phyloP scores from a whole-genome alignment of 495 filamentous ascomycete genomes.

The Aspergillus indologenus region DNA sequence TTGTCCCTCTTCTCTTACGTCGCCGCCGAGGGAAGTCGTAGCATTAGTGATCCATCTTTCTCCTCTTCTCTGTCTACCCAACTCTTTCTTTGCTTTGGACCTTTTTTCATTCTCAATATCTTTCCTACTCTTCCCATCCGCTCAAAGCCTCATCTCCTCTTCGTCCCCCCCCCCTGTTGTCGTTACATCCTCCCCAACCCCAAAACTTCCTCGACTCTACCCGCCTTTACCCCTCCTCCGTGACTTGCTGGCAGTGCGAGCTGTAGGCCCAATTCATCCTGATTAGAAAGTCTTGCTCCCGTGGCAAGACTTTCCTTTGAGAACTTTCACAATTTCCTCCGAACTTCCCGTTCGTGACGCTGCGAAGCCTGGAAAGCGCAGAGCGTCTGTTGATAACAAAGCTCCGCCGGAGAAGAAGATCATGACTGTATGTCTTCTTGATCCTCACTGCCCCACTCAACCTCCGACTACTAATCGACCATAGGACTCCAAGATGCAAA shows the following conservation, averaged over 20 bases:
- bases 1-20: constrained; percentile 46
- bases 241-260: constrained; percentile 33
- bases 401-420: constrained; percentile 72
- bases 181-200: constrained; percentile 6
- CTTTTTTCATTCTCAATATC: constrained; percentile 14
- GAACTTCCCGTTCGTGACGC: constrained; percentile 51
- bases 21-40: constrained; percentile 19
- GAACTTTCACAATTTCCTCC: constrained; percentile 53
- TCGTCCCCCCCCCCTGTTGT: constrained; percentile 3
- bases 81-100: constrained; percentile 12
- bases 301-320: constrained; percentile 47
- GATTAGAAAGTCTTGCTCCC: constrained; percentile 50
- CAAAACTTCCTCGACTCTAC: constrained; percentile 24
- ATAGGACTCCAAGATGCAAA: constrained; percentile 74
- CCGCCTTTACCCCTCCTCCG: constrained; percentile 21
- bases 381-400: constrained; percentile 70
- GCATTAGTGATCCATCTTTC: constrained; percentile 16
- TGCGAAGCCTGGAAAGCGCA: constrained; percentile 79
- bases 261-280: constrained; percentile 29
- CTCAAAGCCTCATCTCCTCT: constrained; percentile 3
- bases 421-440: constrained; percentile 67
- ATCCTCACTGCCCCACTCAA: neutral
- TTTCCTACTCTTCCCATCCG: constrained; percentile 2
- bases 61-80: constrained; percentile 19
- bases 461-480: constrained; percentile 18